Base-by-base conservation (phyloP, 768 basidiomycete species). In the Chiua virens region DNA sequence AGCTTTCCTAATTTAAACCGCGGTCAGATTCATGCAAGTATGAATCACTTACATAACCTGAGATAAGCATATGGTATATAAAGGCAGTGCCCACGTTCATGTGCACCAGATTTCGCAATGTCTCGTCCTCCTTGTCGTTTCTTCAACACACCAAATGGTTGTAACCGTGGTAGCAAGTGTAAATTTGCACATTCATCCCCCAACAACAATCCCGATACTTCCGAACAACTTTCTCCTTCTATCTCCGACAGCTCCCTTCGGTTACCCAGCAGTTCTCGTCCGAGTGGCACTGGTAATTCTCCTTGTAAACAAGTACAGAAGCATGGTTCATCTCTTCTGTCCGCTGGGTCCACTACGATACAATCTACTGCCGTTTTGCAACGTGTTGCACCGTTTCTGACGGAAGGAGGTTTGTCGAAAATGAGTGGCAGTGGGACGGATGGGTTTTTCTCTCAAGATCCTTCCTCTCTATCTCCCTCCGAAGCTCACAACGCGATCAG, bases 401-500 rank as follows among this genome's bases (percentile, higher is more conserved):
- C 77, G 2, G 69, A 70, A 47, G 58, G 61, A 23, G 77, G 80
- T n/a, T 62, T 80, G 8, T 71, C 74, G 1, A 78, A 72, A 55
- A 57, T 80, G 44, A 66, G 64, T 25, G 71, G 71, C n/a, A 62
- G 67, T 23, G 73, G 74, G 14, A 75, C 75, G 1, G 75, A 79
- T 53, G 70, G 65, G 7, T 78, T 74, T 56, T 77, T 78, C 51
- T 44, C 62, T 43, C 61, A 68, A 5, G 67, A 69, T 45, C 17
- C 59, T 0, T 59, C 63, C 10, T 53, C 62, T 3, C 54, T 79
- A 40, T 71, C 74, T 10, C 81, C 82, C 0, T 63, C 66, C n/a
- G 74, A 79, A 48, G 75, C 75, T 0, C 81, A 83, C 34, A 73
- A 73, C 32, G 49, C 59, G 11, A 55, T 85, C 34, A 75, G 72